Evolutionary conservation across 768 basidiomycete genomes (phyloP), one percentile per base, ranked within the genome.

Genomic region (Xerocomellus intermedius): DNA sequence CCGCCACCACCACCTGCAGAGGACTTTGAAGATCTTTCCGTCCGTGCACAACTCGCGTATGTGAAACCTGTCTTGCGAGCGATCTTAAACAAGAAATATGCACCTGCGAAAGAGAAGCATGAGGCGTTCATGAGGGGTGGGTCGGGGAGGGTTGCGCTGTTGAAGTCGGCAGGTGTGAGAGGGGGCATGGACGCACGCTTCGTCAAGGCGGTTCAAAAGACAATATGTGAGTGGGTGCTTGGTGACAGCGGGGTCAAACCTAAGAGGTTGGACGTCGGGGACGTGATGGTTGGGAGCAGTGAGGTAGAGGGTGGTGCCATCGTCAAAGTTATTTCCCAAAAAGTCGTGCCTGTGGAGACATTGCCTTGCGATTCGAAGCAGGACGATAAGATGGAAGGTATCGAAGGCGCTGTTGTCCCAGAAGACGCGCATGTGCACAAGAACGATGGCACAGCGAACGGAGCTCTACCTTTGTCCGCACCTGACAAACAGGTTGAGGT

Each of bases 31-130:
- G 68, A 75, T 21, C 75, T 89, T 30, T 51, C 75, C 7, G 75
- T 88, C 8, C 74, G 74, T 19, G 70, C 80, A 37, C 87, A 91
- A 59, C 81, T 92, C 52, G 77, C 73, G 12, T 89, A 88, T 61
- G 75, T 80, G 26, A 89, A 85, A 56, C 82, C 82, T 2, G 75
- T 90, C 14, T 70, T 92, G 41, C 69, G 63, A 24, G 84, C 83
- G 2, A 79, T 90, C 32, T 66, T 91, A 33, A 78, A 77, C 33
- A 79, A 79, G 32, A 60, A 65, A 32, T 91, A 87, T 64, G 56
- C 52, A 1, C 89, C 90, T 2, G 80, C 82, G 2, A 63, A 57
- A 52, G 60, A 61, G 26, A 75, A 75, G 22, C 84, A 89, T 57
- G 71, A 73, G 7, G 67, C 66, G 0, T 91, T 85, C 59, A 78